Evolutionary conservation across 192 early-diverging fungal genomes (phyloP).

Genomic region (Entomortierella parvispora): DNA sequence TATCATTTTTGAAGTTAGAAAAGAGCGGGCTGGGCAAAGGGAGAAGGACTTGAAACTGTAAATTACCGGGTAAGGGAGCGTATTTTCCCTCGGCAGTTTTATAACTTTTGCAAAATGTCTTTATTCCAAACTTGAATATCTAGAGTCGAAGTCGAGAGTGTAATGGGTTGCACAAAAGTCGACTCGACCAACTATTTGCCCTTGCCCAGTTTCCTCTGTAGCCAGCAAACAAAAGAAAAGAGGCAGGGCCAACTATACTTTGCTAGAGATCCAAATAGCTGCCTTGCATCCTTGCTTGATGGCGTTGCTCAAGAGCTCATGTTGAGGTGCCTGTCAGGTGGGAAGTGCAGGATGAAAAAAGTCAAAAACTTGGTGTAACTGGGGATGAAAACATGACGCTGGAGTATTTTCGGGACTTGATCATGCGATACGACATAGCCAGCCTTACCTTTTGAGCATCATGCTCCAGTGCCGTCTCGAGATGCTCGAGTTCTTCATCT

Average conservation of each 20-base stretch:
- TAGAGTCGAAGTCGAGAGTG: no score
- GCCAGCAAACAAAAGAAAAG: background rate
- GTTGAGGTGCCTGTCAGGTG: conserved; percentile 74
- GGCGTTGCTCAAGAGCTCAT: conserved; percentile 74
- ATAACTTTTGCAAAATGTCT: no score
- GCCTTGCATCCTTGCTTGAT: conserved; percentile 90
- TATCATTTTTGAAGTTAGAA: no score
- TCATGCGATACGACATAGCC: background rate
- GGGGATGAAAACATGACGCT: no score
- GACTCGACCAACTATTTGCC: background rate
- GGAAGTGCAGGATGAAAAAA: background rate
- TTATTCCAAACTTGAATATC: no score
- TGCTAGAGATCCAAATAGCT: conserved; percentile 91
- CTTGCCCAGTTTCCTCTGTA: background rate
- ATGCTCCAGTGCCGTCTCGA: conserved; percentile 88
- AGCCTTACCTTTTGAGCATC: conserved; percentile 74
- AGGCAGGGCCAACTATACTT: conserved; percentile 67
- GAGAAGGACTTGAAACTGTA: no score
- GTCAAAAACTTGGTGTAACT: no score
- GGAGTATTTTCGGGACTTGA: no score
- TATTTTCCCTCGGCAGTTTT: no score
- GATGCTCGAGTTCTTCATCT: conserved; percentile 96
- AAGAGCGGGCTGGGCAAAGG: no score
- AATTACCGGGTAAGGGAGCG: no score
- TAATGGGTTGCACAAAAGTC: no score